Evolutionary conservation across 2,329 filamentous ascomycete species (phyloP).

Genomic region (Aspergillus phoenicis): DNA sequence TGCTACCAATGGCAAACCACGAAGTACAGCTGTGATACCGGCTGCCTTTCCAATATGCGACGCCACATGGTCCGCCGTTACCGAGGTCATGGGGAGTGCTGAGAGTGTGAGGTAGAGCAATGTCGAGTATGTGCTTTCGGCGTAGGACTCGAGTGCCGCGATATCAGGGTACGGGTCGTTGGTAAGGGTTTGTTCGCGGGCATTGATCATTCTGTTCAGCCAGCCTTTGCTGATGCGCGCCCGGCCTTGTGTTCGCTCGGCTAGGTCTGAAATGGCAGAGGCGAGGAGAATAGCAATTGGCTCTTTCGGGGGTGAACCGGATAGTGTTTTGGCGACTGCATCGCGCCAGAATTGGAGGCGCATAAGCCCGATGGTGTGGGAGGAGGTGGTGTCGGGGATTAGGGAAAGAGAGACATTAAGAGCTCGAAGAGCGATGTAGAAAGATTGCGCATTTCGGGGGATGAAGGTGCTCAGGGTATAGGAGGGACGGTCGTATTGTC

Average conservation of each 20-base stretch:
- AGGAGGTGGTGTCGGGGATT: slow-evolving; percentile 86
- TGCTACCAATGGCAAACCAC: slow-evolving; percentile 85
- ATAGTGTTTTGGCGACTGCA: slow-evolving; percentile 74
- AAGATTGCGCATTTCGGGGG: slow-evolving; percentile 71
- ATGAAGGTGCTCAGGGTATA: slow-evolving; percentile 85
- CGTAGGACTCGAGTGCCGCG: slow-evolving; percentile 78
- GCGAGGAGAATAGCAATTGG: slow-evolving; percentile 85
- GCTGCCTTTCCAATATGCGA: slow-evolving; percentile 94
- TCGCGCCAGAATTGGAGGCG: slow-evolving; percentile 96
- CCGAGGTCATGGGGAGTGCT: slow-evolving; percentile 73
- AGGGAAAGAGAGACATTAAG: slow-evolving; percentile 91
- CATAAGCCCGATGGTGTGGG: slow-evolving; percentile 80
- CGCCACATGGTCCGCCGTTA: slow-evolving; percentile 88
- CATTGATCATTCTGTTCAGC: slow-evolving; percentile 75
- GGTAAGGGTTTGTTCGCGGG: slow-evolving; percentile 78
- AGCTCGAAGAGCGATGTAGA: slow-evolving; percentile 86
- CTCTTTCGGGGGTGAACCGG: slow-evolving; percentile 79
- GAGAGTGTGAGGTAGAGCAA: slow-evolving; percentile 86
- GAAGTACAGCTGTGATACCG: slow-evolving; percentile 82
- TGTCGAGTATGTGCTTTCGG: slow-evolving; percentile 92
- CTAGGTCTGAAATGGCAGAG: slow-evolving; percentile 65
- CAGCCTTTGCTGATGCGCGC: slow-evolving; percentile 67
- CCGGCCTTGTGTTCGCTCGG: slow-evolving; percentile 49
- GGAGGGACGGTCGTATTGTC: slow-evolving; percentile 86
- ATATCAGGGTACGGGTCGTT: slow-evolving; percentile 79